Evolutionary conservation across 2,329 filamentous ascomycete genomes (phyloP), one percentile per base, ranked within the genome.

Genomic region (Ustulina deusta): DNA sequence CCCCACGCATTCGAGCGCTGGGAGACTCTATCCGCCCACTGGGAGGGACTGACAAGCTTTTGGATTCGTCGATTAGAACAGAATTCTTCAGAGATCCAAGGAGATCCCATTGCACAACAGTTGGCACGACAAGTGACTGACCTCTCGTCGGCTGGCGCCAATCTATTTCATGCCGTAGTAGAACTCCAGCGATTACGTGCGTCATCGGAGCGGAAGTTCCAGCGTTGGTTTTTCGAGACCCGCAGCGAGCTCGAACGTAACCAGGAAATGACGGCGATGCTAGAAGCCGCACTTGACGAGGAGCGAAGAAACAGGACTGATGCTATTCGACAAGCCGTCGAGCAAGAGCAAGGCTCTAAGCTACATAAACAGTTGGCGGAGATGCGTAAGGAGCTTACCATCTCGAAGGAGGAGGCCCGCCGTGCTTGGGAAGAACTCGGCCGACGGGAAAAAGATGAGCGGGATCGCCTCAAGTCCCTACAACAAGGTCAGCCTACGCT

Each of bases 221-320:
- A 99, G 81, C 89, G 96, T 58, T 99, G 96, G 96, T 98, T 98
- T 81, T 97, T 97, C 74, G 96, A 99, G 78, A 97, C 94, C 7
- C 87, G 94, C 59, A 87, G 91, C 36, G 94, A 98, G 73, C 89
- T 97, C 72, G 96, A 98, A 81, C 90, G 92, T 32, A 87, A 90
- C 57, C 91, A 93, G 72, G 96, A 98, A 80, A 85, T 92, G 42
- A 92, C 93, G 64, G 94, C 89, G 2, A 89, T 94, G 77, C 82
- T 97, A n/a, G 91, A 97, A 75, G 84, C 86, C 38, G 87, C 90
- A 46, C 82, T 97, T n/a, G 86, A 91, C 51, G 86, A 89, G 44
- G 94, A 97, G 79, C 87, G 92, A 61, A 87, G 89, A 69, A 88
- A 87, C 51, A 87, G 91, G 66, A 85, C 87, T 10, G 90, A 93